Evolutionary conservation across 2,329 filamentous ascomycete genomes (phyloP).

Genomic region (Didymella pomorum): DNA sequence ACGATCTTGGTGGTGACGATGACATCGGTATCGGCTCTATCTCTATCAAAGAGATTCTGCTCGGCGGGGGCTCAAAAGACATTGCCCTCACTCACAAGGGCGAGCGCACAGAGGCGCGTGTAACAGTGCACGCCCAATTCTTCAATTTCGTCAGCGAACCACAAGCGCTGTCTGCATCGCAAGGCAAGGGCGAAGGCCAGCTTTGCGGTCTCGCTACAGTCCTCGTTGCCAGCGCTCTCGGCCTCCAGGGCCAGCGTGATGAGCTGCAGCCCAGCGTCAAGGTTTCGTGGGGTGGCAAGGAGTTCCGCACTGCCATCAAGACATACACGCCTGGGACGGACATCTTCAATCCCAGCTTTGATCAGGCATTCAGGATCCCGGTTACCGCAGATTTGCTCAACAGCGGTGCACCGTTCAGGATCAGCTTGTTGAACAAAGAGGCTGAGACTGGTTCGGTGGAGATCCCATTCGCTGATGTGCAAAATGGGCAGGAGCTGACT

Average conservation of each 20-base stretch:
- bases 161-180: constrained; percentile 40
- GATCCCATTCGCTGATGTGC: constrained; percentile 38
- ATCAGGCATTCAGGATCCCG: constrained; percentile 56
- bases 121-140: constrained; percentile 53
- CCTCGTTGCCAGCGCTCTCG: constrained; percentile 54
- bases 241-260: constrained; percentile 55
- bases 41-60: constrained; percentile 54
- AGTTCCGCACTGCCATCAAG: constrained; percentile 55
- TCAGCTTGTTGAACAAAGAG: constrained; percentile 42
- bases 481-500: constrained; percentile 31
- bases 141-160: constrained; percentile 53
- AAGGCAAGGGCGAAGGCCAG: constrained; percentile 35
- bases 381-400: constrained; percentile 46
- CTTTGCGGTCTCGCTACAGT: constrained; percentile 55
- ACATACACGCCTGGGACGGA: constrained; percentile 56
- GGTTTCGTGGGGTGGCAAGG: constrained; percentile 54
- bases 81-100: constrained; percentile 52
- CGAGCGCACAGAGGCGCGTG: constrained; percentile 46
- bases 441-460: constrained; percentile 37
- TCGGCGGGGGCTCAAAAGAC: constrained; percentile 54
- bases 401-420: constrained; percentile 34
- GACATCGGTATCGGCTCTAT: constrained; percentile 56
- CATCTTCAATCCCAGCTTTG: constrained; percentile 60
- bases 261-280: constrained; percentile 58
- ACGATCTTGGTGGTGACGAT: constrained; percentile 55